Evolutionary conservation across 1,284 basidiomycete genomes (phyloP).

Genomic region (Fomitopsis schrenkii): DNA sequence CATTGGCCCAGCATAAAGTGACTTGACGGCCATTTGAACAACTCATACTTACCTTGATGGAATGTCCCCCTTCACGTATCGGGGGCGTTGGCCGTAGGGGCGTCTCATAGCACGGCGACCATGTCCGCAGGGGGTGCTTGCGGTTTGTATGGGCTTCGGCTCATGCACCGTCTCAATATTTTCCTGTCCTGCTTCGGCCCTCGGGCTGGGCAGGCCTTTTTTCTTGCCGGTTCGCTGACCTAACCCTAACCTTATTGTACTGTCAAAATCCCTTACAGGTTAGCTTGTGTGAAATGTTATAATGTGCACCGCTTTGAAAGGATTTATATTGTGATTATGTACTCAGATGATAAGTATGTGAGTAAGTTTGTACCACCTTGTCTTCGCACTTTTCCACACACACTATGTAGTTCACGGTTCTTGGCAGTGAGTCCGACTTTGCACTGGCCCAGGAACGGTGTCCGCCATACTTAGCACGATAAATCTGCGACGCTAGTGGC

Average conservation of each 20-base stretch:
- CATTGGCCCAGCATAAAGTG: neutral
- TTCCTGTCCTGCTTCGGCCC: slow-evolving; percentile 12
- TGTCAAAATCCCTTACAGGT: too few relatives aligned
- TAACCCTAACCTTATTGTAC: slow-evolving; percentile 26
- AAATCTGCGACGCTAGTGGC: too few relatives aligned
- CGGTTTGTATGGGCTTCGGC: slow-evolving; percentile 19
- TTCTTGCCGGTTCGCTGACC: slow-evolving; percentile 12
- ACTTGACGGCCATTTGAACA: neutral
- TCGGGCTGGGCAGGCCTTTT: slow-evolving; percentile 12
- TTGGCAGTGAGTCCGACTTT: too few relatives aligned
- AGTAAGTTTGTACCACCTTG: too few relatives aligned
- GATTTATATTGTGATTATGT: too few relatives aligned
- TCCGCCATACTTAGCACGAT: too few relatives aligned
- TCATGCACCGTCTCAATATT: slow-evolving; percentile 21
- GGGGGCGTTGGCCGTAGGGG: slow-evolving; percentile 7
- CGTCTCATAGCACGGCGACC: slow-evolving; percentile 14
- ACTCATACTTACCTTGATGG: slow-evolving; percentile 13
- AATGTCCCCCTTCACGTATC: slow-evolving; percentile 7
- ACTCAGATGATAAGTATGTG: too few relatives aligned
- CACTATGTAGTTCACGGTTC: too few relatives aligned
- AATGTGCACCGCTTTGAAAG: too few relatives aligned
- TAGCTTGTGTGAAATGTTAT: too few relatives aligned
- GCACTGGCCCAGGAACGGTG: too few relatives aligned
- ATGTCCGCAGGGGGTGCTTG: slow-evolving; percentile 14
- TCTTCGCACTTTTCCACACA: too few relatives aligned